phyloP scores from a whole-genome alignment of 2,329 filamentous ascomycete genomes.

The Ceratocystis papillata region DNA sequence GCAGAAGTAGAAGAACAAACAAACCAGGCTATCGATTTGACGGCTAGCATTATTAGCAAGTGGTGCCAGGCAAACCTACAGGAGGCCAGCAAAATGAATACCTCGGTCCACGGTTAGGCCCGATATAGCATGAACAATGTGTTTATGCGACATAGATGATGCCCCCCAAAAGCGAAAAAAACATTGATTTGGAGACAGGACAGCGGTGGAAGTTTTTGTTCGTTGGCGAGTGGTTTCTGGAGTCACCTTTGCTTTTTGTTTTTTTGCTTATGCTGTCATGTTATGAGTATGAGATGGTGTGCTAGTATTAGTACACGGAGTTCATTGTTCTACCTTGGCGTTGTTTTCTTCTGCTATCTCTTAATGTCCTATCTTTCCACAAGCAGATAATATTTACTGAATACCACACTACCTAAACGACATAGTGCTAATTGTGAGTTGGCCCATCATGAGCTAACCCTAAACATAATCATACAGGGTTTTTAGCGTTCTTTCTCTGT shows the following conservation, averaged over 20 bases:
- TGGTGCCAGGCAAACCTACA: conserved; percentile 22
- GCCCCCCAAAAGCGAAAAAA: conserved; percentile 4
- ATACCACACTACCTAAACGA: too few species aligned
- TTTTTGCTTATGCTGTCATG: not conserved
- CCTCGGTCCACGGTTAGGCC: not conserved
- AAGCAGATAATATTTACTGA: too few species aligned
- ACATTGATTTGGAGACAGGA: not conserved
- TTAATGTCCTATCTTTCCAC: too few species aligned
- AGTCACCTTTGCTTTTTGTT: not conserved
- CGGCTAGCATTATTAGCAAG: conserved; percentile 17
- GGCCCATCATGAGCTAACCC: not conserved
- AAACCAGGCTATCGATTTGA: conserved; percentile 14
- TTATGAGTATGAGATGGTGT: not conserved
- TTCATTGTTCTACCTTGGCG: not conserved
- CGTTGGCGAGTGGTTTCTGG: not conserved
- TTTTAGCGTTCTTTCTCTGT: not conserved
- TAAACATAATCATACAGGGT: not conserved
- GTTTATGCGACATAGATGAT: not conserved
- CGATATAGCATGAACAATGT: not conserved
- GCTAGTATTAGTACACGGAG: not conserved
- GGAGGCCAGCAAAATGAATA: conserved; percentile 18
- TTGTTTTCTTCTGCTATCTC: not conserved
- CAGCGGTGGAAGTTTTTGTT: not conserved
- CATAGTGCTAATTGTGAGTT: too few species aligned
- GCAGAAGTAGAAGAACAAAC: conserved; percentile 11